These are phyloP conservation scores for Sporothrix pseudoabietina DNA, from an alignment of 2,329 filamentous ascomycete genomes.

Conservation along the genomic window DNA sequence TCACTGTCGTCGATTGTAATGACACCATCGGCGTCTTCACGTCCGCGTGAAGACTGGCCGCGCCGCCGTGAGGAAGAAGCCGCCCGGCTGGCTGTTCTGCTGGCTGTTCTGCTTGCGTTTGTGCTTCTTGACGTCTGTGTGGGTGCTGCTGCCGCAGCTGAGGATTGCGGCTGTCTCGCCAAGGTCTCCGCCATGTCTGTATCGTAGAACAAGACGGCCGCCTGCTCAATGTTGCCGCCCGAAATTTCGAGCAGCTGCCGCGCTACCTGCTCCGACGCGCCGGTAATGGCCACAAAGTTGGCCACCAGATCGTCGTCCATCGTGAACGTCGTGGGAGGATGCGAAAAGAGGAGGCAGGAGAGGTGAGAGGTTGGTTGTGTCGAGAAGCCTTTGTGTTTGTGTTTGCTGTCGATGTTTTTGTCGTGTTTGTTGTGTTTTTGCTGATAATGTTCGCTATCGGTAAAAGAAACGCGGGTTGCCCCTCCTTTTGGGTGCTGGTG, in stretches of 20 bases:
- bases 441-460: not conserved
- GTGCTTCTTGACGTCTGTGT: slow-evolving; percentile 12
- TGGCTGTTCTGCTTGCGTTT: slow-evolving; percentile 31
- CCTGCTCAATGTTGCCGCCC: slow-evolving; percentile 81
- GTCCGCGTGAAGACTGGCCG: slow-evolving; percentile 38
- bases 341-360: not conserved
- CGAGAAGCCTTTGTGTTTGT: not conserved
- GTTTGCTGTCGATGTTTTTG: not conserved
- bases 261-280: slow-evolving; percentile 71
- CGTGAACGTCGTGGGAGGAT: slow-evolving; percentile 29
- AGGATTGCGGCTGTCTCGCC: slow-evolving; percentile 37
- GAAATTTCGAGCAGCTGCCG: slow-evolving; percentile 81
- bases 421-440: too few species aligned
- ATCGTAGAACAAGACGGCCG: slow-evolving; percentile 87
- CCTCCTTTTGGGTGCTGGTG: slow-evolving; percentile 9
- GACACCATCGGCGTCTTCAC: slow-evolving; percentile 59
- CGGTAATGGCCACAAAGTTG: slow-evolving; percentile 81
- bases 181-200: slow-evolving; percentile 67
- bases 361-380: too few species aligned
- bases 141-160: not conserved
- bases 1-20: slow-evolving; percentile 80
- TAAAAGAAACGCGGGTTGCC: not conserved
- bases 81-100: slow-evolving; percentile 27
- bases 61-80: not conserved
- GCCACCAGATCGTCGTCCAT: slow-evolving; percentile 72